These are phyloP conservation scores for Skeletonema marinoi DNA, from an alignment of 108 stramenopile species.

Conservation along the genomic window DNA sequence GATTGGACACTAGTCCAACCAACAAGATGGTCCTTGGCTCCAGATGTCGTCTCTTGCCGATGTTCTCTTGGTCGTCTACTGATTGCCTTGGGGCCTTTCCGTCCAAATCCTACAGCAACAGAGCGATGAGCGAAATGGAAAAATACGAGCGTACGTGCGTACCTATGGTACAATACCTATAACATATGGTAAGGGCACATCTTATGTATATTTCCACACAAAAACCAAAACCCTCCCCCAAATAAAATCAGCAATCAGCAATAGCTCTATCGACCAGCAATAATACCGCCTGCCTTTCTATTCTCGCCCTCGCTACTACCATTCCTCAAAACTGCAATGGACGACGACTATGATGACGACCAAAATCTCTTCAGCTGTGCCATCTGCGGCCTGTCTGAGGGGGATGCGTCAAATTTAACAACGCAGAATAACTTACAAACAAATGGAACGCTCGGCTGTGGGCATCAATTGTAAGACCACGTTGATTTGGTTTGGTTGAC, in stretches of 20 bases:
- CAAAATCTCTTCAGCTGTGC: slow-evolving; percentile 86
- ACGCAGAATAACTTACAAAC: slow-evolving; percentile 78
- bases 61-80: background rate
- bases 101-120: too few relatives aligned
- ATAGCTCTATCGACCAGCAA: too few relatives aligned
- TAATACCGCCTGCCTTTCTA: too few relatives aligned
- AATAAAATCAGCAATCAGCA: too few relatives aligned
- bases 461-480: slow-evolving; percentile 78
- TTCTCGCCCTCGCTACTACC: too few relatives aligned
- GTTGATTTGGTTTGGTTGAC: background rate
- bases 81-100: background rate
- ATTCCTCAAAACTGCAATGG: background rate
- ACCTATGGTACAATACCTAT: too few relatives aligned
- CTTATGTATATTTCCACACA: too few relatives aligned
- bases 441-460: slow-evolving; percentile 83
- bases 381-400: slow-evolving; percentile 81
- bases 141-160: too few relatives aligned
- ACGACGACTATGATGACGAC: slow-evolving; percentile 50
- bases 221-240: too few relatives aligned
- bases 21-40: background rate
- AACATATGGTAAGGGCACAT: too few relatives aligned
- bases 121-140: too few relatives aligned
- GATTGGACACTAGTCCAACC: background rate
- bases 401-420: slow-evolving; percentile 83
- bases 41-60: background rate